A percentile compares a stretch with the other conserved stretches of the same genome.
Conservation (phyloP, 2,329 filamentous ascomycete species). For the Alternaria arborescens region DNA sequence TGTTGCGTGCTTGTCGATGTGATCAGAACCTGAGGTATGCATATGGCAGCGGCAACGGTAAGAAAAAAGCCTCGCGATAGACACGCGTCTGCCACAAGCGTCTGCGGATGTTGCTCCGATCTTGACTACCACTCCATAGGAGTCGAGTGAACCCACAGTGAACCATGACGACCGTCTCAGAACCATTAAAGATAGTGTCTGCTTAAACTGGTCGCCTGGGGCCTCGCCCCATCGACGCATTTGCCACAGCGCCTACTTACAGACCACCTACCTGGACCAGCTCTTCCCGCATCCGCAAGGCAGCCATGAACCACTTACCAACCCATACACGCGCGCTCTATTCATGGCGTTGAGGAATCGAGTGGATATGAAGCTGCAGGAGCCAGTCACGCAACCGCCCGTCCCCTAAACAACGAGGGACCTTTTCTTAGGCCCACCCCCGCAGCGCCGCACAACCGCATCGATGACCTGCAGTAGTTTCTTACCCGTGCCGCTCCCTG, state of each 20-base stretch:
- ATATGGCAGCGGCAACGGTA: neutral
- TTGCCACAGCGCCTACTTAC: slow-evolving; percentile 20
- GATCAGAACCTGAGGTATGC: neutral
- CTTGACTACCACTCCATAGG: neutral
- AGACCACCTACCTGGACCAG: neutral
- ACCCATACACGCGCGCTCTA: slow-evolving; percentile 2
- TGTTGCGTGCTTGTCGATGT: neutral
- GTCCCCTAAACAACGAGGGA: slow-evolving; percentile 7
- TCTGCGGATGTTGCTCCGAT: slow-evolving; percentile 6
- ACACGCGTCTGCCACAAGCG: slow-evolving; percentile 16
- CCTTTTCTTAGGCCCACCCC: slow-evolving; percentile 20
- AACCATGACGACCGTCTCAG: slow-evolving; percentile 2
- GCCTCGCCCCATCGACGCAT: slow-evolving; percentile 14
- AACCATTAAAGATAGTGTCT: slow-evolving; percentile 1
- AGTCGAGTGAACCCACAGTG: neutral
- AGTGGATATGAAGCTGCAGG: neutral
- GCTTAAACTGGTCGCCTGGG: neutral
- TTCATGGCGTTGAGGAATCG: slow-evolving; percentile 3
- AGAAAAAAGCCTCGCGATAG: slow-evolving; percentile 1
- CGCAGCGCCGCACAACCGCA: slow-evolving; percentile 16
- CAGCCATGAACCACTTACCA: neutral
- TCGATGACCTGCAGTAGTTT: slow-evolving; percentile 21
- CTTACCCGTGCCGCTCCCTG: slow-evolving; percentile 15
- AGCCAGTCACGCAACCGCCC: slow-evolving; percentile 15
- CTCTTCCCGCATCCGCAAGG: neutral